phyloP scores from a whole-genome alignment of 441 rosid species.

The Populus tomentosa region DNA sequence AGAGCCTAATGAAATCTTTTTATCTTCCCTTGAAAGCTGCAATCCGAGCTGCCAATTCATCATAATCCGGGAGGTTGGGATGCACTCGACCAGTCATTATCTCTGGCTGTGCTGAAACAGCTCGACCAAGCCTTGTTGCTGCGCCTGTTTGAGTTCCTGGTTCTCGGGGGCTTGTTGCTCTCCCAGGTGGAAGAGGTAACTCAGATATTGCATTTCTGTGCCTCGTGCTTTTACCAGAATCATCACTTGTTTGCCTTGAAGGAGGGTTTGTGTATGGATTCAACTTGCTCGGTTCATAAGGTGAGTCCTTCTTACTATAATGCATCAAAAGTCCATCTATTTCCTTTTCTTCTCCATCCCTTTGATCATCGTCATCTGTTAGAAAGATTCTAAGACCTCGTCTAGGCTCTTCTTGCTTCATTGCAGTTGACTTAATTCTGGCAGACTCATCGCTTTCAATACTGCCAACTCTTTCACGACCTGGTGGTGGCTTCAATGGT shows the following conservation, averaged over 20 bases:
- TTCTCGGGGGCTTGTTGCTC: conserved; percentile 13
- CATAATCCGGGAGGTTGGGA: conserved; percentile 82
- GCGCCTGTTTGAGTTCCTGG: conserved; percentile 18
- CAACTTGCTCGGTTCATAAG: conserved; percentile 13
- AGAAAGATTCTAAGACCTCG: conserved; percentile 11
- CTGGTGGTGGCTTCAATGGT: conserved; percentile 19
- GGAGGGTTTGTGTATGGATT: conserved; percentile 11
- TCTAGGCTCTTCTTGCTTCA: conserved; percentile 17
- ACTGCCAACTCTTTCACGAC: conserved; percentile 13
- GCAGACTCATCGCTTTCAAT: neutral
- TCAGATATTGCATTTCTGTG: conserved; percentile 22
- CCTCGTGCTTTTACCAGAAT: neutral
- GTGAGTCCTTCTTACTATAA: conserved; percentile 29
- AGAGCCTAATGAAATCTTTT: neutral
- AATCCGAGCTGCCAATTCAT: conserved; percentile 73
- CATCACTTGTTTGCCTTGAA: conserved; percentile 13
- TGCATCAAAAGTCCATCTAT: conserved; percentile 34
- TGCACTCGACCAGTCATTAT: conserved; percentile 55
- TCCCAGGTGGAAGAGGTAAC: conserved; percentile 12
- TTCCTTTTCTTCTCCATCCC: conserved; percentile 33
- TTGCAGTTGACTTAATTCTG: neutral
- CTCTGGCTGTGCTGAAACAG: conserved; percentile 64
- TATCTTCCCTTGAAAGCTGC: conserved; percentile 62
- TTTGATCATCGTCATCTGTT: conserved; percentile 14
- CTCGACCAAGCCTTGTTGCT: conserved; percentile 39